Base-by-base conservation (phyloP, 352 stramenopile species). In the Peronospora belbahrii region DNA sequence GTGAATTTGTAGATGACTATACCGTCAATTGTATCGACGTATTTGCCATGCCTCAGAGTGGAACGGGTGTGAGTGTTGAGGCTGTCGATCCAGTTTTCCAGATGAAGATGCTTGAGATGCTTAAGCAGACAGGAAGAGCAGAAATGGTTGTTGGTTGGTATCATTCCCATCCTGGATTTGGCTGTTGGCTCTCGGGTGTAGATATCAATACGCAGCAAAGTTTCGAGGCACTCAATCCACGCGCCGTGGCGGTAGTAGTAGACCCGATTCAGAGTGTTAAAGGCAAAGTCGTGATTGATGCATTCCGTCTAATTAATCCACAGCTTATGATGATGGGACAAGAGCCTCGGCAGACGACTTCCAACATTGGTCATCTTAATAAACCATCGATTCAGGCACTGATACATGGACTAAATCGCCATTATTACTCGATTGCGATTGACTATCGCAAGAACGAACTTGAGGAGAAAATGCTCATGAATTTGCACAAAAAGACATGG, bases 1-100 rank as follows among this genome's bases (percentile, higher is more conserved):
- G 97, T 33, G 92, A 99, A 67, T 99, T 99, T 64, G 95, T 99
- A 15, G 96, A 99, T 58, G 97, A 99, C 67, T 99, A 99, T 73
- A 99, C 96, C 19, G 97, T 99, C 37, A 98, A 98, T 63, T 98
- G 96, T 70, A 97, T 99, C 31, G 97, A 99, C 68, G 97, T 99
- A 32, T 99, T 99, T 70, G 96, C 96, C 43, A 99, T 99, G 96
- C 97, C 97, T 9, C 96, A 99, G 73, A 96, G 76, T 45, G 95
- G 94, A 51, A 98, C 95, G 19, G 84, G 85, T 24, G 85, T 96
- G 42, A 97, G 79, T 60, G 91, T 98, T 8, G 97, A 99, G 68
- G 94, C 96, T n/a, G 95, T 99, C 11, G 97, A 99, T 77, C 92
- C 91, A 0, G 96, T 99, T 1, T 99, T 98, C 75, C 97, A 99